These are phyloP conservation scores for Trypanosoma congolense DNA, from an alignment of 208 protist species.

Conservation along the genomic window DNA sequence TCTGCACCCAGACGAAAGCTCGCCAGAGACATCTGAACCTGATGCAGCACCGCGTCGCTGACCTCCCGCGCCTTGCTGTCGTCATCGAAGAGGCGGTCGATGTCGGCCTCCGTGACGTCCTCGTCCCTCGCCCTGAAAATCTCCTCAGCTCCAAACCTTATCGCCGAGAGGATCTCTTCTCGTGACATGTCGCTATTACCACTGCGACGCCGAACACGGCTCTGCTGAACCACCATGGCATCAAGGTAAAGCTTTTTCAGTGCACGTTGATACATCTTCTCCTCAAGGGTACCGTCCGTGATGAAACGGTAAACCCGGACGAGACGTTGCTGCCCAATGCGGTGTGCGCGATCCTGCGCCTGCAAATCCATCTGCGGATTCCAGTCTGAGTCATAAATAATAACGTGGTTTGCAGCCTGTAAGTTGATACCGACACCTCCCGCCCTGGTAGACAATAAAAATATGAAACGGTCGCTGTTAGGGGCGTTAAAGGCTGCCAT, in stretches of 20 bases:
- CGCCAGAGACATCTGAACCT: conserved; percentile 85
- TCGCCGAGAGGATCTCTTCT: conserved; percentile 96
- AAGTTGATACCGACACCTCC: conserved; percentile 99
- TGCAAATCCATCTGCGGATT: conserved; percentile 99
- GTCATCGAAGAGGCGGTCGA: conserved; percentile 94
- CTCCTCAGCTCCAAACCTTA: conserved; percentile 97
- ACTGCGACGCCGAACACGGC: conserved; percentile 63
- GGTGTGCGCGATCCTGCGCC: conserved; percentile 97
- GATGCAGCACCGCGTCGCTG: conserved; percentile 71
- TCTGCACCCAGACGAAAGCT: conserved; percentile 92
- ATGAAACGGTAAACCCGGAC: conserved; percentile 97
- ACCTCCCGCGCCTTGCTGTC: conserved; percentile 85
- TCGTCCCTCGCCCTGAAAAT: conserved; percentile 92
- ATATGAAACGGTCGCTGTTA: conserved; percentile 92
- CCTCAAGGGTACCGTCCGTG: conserved; percentile 96
- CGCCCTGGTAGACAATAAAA: conserved; percentile 97
- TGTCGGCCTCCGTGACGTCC: conserved; percentile 96
- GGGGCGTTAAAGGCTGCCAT: conserved; percentile 94
- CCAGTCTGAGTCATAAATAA: conserved; percentile 99
- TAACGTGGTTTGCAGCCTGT: conserved; percentile 97
- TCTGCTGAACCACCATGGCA: conserved; percentile 97
- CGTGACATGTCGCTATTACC: conserved; percentile 62
- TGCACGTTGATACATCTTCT: conserved; percentile 97
- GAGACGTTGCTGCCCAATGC: conserved; percentile 97
- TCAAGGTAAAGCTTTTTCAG: conserved; percentile 98